A percentile compares a stretch with the other conserved stretches of the same genome.
These are phyloP conservation scores for Penicillium freii DNA, from an alignment of 2,329 filamentous ascomycete species.

Conservation along the genomic window DNA sequence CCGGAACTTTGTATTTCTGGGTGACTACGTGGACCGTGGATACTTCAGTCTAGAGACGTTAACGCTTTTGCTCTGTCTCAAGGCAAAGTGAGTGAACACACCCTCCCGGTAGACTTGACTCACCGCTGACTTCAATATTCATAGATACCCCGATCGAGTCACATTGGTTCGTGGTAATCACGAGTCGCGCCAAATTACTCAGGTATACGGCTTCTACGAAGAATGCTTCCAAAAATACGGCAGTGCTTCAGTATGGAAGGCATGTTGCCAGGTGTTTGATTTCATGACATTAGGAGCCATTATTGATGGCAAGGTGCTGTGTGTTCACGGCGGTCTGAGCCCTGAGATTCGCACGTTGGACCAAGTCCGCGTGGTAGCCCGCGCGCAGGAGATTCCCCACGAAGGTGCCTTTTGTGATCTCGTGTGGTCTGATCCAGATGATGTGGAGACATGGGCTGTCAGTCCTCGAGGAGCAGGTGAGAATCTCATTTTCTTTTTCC, in stretches of 20 bases:
- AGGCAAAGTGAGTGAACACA: conserved; percentile 58
- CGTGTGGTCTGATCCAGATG: conserved; percentile 73
- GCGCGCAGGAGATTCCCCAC: conserved; percentile 73
- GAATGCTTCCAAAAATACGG: conserved; percentile 96
- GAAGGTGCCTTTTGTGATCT: conserved; percentile 75
- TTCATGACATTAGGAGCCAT: conserved; percentile 89
- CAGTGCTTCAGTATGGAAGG: conserved; percentile 93
- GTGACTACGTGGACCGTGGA: conserved; percentile 71
- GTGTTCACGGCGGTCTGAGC: conserved; percentile 62
- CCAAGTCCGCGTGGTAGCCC: conserved; percentile 70
- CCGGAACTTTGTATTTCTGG: conserved; percentile 70
- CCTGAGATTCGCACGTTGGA: conserved; percentile 41
- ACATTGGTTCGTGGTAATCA: conserved; percentile 94
- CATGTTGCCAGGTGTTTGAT: conserved; percentile 97
- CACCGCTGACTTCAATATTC: background rate
- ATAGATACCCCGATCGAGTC: conserved; percentile 87
- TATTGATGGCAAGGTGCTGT: conserved; percentile 71
- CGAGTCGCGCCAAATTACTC: conserved; percentile 95
- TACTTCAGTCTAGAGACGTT: conserved; percentile 74
- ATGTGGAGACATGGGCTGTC: conserved; percentile 68
- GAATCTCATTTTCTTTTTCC: conserved; percentile 29
- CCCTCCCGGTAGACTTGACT: background rate
- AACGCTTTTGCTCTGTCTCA: conserved; percentile 69
- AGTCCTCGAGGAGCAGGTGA: conserved; percentile 65
- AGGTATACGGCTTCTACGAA: conserved; percentile 97